Evolutionary conservation across 2,329 filamentous ascomycete genomes (phyloP).

Genomic region (Pleoardoris graminearum): DNA sequence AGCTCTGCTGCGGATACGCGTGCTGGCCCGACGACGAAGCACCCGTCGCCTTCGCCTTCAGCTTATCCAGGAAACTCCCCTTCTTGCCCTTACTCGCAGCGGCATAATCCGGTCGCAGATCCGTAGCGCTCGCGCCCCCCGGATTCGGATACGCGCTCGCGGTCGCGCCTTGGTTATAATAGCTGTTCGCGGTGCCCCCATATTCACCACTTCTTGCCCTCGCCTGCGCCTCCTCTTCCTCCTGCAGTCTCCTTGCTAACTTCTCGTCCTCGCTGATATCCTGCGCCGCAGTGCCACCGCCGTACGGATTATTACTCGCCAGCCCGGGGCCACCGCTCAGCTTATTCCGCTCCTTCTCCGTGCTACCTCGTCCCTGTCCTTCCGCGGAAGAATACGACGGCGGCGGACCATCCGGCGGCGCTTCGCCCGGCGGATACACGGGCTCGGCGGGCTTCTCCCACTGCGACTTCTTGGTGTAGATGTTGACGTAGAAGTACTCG

Average conservation of each 20-base stretch:
- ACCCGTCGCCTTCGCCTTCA: slow-evolving; percentile 52
- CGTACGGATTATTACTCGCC: slow-evolving; percentile 74
- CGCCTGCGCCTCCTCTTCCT: slow-evolving; percentile 78
- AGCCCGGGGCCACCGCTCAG: slow-evolving; percentile 40
- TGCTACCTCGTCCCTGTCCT: slow-evolving; percentile 38
- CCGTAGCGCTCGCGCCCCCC: slow-evolving; percentile 1
- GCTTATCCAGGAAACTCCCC: slow-evolving; percentile 57
- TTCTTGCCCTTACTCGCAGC: slow-evolving; percentile 39
- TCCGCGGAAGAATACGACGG: slow-evolving; percentile 69
- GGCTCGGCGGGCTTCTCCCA: slow-evolving; percentile 82
- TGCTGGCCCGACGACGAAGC: slow-evolving; percentile 14
- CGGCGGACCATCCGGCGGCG: slow-evolving; percentile 63
- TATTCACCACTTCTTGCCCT: slow-evolving; percentile 45
- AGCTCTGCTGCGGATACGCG: slow-evolving; percentile 42
- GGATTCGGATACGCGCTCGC: slow-evolving; percentile 27
- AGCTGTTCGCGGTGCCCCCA: not conserved
- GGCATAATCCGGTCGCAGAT: slow-evolving; percentile 8
- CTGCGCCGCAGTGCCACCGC: slow-evolving; percentile 25
- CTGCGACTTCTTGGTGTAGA: slow-evolving; percentile 83
- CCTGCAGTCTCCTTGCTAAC: slow-evolving; percentile 76
- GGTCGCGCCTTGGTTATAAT: not conserved
- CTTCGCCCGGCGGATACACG: slow-evolving; percentile 56
- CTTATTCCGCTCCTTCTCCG: slow-evolving; percentile 57
- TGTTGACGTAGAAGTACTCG: slow-evolving; percentile 94
- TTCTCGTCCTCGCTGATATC: slow-evolving; percentile 68